These are phyloP conservation scores for Penicillium lividum DNA, from an alignment of 495 filamentous ascomycete genomes.

Conservation along the genomic window DNA sequence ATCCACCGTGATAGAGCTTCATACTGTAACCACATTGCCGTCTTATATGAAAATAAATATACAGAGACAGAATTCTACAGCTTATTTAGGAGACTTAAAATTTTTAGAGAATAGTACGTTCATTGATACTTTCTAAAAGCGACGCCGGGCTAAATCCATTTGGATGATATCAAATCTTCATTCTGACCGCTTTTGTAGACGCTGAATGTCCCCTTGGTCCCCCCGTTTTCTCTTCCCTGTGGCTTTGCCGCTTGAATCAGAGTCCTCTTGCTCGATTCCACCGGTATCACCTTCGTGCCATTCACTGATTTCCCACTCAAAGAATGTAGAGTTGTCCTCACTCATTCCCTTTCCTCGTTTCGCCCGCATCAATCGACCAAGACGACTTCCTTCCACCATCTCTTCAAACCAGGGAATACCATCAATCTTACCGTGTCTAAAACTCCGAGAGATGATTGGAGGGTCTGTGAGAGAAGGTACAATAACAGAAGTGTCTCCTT, in stretches of 20 bases:
- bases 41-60: no score
- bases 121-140: no score
- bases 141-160: neutral
- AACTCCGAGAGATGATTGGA: conserved; percentile 24
- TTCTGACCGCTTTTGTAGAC: conserved; percentile 13
- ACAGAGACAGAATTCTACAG: no score
- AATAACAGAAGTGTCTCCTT: conserved; percentile 14
- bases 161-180: neutral
- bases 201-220: conserved; percentile 14
- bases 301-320: conserved; percentile 87
- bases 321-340: conserved; percentile 56
- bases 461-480: conserved; percentile 24
- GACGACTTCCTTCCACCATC: conserved; percentile 70
- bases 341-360: conserved; percentile 55
- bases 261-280: conserved; percentile 20
- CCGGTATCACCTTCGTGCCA: conserved; percentile 62
- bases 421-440: conserved; percentile 38
- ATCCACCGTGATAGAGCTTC: no score
- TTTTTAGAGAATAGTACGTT: no score
- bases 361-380: conserved; percentile 65
- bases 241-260: conserved; percentile 16
- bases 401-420: conserved; percentile 81
- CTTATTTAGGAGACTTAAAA: no score
- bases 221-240: conserved; percentile 42
- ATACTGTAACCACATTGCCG: no score